Evolutionary conservation across 345 rosid genomes (phyloP), one percentile per base, ranked within the genome.

Genomic region (Cardamine occulta): DNA sequence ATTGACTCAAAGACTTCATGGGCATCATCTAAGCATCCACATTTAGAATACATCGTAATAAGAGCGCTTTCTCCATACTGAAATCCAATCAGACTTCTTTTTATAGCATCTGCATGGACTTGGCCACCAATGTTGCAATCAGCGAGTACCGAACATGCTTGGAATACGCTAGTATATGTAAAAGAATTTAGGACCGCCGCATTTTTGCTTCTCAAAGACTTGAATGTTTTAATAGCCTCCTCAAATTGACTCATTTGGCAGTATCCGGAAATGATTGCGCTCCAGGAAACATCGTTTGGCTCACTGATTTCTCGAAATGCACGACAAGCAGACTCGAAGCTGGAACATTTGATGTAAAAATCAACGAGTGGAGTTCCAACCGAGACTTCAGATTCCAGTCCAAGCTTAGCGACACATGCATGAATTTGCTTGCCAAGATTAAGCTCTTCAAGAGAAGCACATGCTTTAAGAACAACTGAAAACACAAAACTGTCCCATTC

Each of bases 311-410:
- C 74, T 73, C 74, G 72, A 61, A 91, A 89, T 32, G 85, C 83
- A 55, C 13, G 75, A 63, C 70, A 75, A 66, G 97, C 97, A 74
- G 82, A 86, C 53, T 84, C 76, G 7, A 84, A 85, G 72, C 66
- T 76, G 4, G 74, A 57, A 64, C 91, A 91, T 81, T 91, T 91
- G 68, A 81, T 72, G 65, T 88, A 89, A 17, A 86, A 86, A 80
- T 84, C 88, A 35, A 89, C 88, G 0, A 91, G 88, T 53, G 97
- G 91, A 74, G 97, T 91, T 82, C 93, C 94, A 51, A 81, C 87
- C 0, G 86, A 87, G 66, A 87, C 94, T 39, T 87, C 85, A n/a
- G 80, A 65, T 79, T 85, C 93, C 70, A 89, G 35, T 61, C 95
- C 88, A 66, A 81, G 82, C 86, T 88, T 91, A 57, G 79, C 86